Evolutionary conservation across 1,139 yeast species (phyloP).

Genomic region (Casaregolazyma suthepensis): DNA sequence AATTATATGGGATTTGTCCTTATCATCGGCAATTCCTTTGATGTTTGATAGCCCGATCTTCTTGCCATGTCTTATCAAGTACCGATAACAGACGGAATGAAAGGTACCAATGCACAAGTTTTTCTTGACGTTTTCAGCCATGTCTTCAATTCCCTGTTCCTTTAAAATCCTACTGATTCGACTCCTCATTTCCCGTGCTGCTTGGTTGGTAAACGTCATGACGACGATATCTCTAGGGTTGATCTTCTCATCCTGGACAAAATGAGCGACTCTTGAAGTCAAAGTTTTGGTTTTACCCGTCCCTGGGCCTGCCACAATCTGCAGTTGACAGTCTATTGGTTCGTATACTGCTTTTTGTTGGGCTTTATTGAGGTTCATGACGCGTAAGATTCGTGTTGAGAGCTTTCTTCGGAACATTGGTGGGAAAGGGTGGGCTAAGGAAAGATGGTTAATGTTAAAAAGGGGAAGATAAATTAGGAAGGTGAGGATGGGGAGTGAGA

Average conservation of each 20-base stretch:
- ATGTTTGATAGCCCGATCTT: conserved; percentile 41
- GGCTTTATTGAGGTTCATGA: conserved; percentile 43
- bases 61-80: conserved; percentile 53
- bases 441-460: no score
- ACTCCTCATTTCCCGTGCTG: conserved; percentile 75
- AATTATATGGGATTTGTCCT: conserved; percentile 51
- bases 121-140: conserved; percentile 31
- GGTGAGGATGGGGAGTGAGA: neutral
- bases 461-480: no score
- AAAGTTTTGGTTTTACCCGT: conserved; percentile 75
- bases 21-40: conserved; percentile 60
- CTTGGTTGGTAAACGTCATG: conserved; percentile 87
- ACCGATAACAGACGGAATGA: conserved; percentile 67
- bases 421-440: neutral
- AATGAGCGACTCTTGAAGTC: conserved; percentile 68
- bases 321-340: conserved; percentile 49
- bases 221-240: conserved; percentile 63
- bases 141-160: neutral
- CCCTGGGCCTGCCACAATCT: conserved; percentile 91
- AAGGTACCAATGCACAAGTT: conserved; percentile 73
- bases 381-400: neutral
- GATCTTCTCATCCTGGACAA: conserved; percentile 42
- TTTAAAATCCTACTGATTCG: conserved; percentile 38
- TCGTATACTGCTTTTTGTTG: conserved; percentile 60
- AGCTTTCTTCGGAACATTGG: neutral